These are phyloP conservation scores for Botryotinia convoluta DNA, from an alignment of 2,329 filamentous ascomycete genomes.

Conservation along the genomic window DNA sequence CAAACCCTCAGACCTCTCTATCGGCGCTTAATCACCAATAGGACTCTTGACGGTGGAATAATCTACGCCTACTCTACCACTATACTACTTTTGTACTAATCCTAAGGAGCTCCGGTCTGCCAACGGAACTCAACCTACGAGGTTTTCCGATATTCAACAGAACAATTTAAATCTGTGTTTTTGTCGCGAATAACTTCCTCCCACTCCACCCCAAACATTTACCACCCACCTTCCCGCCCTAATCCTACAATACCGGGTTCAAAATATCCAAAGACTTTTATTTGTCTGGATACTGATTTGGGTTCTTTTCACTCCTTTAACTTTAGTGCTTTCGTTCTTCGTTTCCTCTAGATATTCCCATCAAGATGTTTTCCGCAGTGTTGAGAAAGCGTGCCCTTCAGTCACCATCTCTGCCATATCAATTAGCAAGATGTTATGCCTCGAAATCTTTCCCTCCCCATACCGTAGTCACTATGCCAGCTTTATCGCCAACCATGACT, in stretches of 20 bases:
- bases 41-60: background rate
- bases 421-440: constrained; percentile 56
- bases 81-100: constrained; percentile 7
- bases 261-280: constrained; percentile 29
- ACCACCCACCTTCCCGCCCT: constrained; percentile 6
- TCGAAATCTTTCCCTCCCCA: constrained; percentile 86
- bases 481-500: constrained; percentile 96
- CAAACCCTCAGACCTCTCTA: accelerated
- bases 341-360: constrained; percentile 18
- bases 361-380: constrained; percentile 60
- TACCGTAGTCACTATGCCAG: constrained; percentile 95
- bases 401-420: constrained; percentile 49
- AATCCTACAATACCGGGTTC: constrained; percentile 25
- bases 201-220: constrained; percentile 15
- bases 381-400: constrained; percentile 61
- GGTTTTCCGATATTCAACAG: constrained; percentile 28
- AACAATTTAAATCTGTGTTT: constrained; percentile 23
- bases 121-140: constrained; percentile 23
- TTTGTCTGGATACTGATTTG: constrained; percentile 29
- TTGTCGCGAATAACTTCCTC: constrained; percentile 22
- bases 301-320: constrained; percentile 19
- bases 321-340: constrained; percentile 26
- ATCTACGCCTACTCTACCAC: background rate
- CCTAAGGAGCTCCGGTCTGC: constrained; percentile 4
- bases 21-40: background rate